These are phyloP conservation scores for Uronychia binucleata DNA, from an alignment of 73 alveolate species.

Conservation along the genomic window DNA sequence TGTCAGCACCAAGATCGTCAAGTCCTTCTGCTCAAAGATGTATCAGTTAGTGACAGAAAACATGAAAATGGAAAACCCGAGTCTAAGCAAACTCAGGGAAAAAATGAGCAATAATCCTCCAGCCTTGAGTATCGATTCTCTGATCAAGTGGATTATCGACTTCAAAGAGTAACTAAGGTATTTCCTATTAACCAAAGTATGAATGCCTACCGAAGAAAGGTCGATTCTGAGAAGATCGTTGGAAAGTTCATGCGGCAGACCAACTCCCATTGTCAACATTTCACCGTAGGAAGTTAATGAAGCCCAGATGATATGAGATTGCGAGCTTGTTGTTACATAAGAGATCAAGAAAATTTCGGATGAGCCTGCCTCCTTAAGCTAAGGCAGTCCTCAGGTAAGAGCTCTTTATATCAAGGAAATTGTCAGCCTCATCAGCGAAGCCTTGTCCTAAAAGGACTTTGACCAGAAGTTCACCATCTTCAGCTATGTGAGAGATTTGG, in stretches of 20 bases:
- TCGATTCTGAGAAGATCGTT: not conserved
- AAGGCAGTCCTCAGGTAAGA: too few species aligned
- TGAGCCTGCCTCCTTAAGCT: too few species aligned
- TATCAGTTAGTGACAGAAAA: not conserved
- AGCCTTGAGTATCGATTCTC: not conserved
- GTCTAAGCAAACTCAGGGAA: not conserved
- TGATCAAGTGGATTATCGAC: not conserved
- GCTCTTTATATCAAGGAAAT: too few species aligned
- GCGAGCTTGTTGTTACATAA: not conserved
- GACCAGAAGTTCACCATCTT: not conserved
- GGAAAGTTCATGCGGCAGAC: not conserved
- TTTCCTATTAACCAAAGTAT: not conserved
- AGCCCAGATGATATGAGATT: not conserved
- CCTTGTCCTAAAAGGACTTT: not conserved
- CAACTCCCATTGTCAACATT: not conserved
- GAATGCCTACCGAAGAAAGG: not conserved
- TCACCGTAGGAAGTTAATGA: not conserved
- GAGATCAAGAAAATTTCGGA: too few species aligned
- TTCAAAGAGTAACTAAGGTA: not conserved
- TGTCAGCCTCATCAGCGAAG: not conserved
- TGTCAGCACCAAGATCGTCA: not conserved
- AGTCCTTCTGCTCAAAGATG: not conserved
- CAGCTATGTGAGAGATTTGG: not conserved
- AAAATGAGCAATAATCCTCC: not conserved
- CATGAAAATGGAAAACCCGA: not conserved